A percentile compares a stretch with the other conserved stretches of the same genome.
Conservation (phyloP, 768 basidiomycete genomes). For the Leucosporidium scottii region DNA sequence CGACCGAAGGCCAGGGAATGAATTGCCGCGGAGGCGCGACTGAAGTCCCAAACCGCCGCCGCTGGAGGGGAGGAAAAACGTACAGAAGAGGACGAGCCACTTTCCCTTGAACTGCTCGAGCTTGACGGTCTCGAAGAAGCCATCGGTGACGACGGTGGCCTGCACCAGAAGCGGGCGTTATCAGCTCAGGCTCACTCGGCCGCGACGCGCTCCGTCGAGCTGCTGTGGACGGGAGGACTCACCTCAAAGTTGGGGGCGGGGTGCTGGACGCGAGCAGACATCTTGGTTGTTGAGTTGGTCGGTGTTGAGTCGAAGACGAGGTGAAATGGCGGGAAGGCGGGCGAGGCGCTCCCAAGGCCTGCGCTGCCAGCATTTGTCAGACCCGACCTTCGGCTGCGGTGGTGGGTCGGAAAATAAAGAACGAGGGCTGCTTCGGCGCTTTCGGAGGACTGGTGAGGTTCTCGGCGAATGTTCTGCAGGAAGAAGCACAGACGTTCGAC, state of each 20-base stretch:
- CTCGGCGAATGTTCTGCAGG: too few relatives aligned
- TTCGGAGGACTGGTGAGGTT: too few relatives aligned
- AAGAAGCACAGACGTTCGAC: too few relatives aligned
- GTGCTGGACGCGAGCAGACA: constrained; percentile 61
- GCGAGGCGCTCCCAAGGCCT: too few relatives aligned
- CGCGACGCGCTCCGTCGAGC: background rate
- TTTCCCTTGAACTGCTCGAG: constrained; percentile 22
- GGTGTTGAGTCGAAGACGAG: too few relatives aligned
- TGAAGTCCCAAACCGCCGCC: background rate
- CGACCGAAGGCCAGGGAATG: background rate
- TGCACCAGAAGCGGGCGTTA: constrained; percentile 22
- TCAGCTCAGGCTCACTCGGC: background rate
- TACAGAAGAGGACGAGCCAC: constrained; percentile 73
- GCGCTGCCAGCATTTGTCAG: too few relatives aligned
- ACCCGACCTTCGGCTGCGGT: too few relatives aligned
- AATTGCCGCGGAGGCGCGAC: background rate
- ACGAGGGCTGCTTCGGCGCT: too few relatives aligned
- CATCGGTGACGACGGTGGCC: constrained; percentile 62
- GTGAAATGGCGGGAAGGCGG: too few relatives aligned
- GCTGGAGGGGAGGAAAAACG: background rate
- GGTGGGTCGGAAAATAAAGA: too few relatives aligned
- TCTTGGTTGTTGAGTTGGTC: background rate
- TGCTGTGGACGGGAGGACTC: background rate
- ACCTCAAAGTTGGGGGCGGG: constrained; percentile 76
- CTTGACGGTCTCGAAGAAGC: constrained; percentile 54